Base-by-base conservation (phyloP, 805 yeast genomes). In the Yueomyces sp. region DNA sequence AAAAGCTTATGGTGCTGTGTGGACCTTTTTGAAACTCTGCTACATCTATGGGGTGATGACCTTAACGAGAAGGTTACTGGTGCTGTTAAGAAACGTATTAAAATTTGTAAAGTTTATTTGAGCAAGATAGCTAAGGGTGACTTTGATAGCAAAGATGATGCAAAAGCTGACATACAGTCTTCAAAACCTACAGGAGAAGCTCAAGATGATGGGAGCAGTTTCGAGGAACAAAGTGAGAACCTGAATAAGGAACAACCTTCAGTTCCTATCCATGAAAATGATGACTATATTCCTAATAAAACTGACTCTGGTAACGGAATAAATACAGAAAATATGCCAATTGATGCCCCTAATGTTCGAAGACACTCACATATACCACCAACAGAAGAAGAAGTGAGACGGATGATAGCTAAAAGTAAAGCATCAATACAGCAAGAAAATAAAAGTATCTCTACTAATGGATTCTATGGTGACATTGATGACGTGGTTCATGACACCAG, bases 1-100 rank as follows among this genome's bases (percentile, higher is more conserved):
- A 47, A 55, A 27, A 60, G 56, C 1, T 43, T 61, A n/a, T 59
- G 63, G 64, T 60, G 64, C 43, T 55, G 62, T 41, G 44, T 54
- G 29, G 62, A 59, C 39, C 42, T 59, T 29, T 53, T 56, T 39
- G 40, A 43, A 5, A 45, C 54, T 27, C 43, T 54, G 19, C 28
- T 52, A 28, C 52, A 49, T 36, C 42, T 55, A 6, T 57, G 65
- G 63, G 40, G 44, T 11, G 49, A 49, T n/a, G 32, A 44, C 2
- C 37, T 40, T 28, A 40, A 37, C n/a, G 46, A 43, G 2, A 38
- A 33, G n/a, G 46, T 41, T 28, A 45, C 40, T 28, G 47, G 40
- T 2, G 40, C 47, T 3, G 42, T 56, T 11, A 50, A 47, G 38
- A 56, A 53, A 34, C 47, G 54, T 32, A 47, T 51, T 19, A 60